These are phyloP conservation scores for Parachaetomium inaequale DNA, from an alignment of 495 filamentous ascomycete genomes.

Conservation along the genomic window DNA sequence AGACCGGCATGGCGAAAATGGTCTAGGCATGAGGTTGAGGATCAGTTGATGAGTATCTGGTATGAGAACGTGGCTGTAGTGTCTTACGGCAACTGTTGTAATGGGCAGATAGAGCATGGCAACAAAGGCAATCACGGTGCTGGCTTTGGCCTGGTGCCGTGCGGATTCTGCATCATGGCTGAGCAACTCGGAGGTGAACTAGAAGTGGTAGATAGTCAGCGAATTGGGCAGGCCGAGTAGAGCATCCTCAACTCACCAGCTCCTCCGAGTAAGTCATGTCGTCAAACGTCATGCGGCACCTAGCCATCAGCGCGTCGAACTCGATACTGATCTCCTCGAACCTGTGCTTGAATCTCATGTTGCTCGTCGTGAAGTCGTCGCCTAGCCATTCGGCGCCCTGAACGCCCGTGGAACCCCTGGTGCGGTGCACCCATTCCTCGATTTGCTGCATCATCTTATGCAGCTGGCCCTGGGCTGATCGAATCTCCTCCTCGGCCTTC, in stretches of 20 bases:
- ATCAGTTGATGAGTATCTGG: not conserved
- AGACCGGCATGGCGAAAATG: slow-evolving; percentile 16
- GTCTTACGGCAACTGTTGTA: slow-evolving; percentile 18
- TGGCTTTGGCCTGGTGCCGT: too few species aligned
- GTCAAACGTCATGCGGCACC: slow-evolving; percentile 9
- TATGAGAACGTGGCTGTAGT: not conserved
- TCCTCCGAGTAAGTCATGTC: slow-evolving; percentile 7
- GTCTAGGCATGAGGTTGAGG: slow-evolving; percentile 5
- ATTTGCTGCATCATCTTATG: slow-evolving; percentile 10
- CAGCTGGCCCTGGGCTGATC: not conserved
- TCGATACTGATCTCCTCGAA: slow-evolving; percentile 16
- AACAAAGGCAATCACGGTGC: too few species aligned
- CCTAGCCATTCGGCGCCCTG: not conserved
- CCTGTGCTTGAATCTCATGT: slow-evolving; percentile 10
- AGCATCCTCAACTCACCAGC: slow-evolving; percentile 10
- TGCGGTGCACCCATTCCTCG: not conserved
- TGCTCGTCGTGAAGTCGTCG: too few species aligned
- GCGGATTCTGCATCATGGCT: too few species aligned
- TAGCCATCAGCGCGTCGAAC: slow-evolving; percentile 13
- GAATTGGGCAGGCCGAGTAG: too few species aligned
- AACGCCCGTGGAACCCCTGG: not conserved
- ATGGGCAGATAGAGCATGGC: slow-evolving; percentile 5
- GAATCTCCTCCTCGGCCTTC: slow-evolving; percentile 12
- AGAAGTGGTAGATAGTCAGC: too few species aligned
- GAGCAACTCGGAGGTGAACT: too few species aligned